Conservation (phyloP, 345 rosid genomes). For the Firmiana major region DNA sequence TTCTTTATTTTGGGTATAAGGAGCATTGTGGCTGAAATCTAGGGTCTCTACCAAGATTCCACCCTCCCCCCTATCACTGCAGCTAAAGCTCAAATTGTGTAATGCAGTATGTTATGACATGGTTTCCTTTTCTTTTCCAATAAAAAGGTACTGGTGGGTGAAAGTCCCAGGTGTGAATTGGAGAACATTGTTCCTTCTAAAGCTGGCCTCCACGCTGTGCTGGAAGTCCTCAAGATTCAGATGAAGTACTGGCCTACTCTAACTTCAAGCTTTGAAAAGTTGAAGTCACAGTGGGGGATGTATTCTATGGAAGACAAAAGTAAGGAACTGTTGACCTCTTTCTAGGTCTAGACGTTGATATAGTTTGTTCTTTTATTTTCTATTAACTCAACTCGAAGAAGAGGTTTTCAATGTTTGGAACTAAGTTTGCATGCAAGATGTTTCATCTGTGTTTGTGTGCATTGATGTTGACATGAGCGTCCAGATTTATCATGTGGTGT, state of each 20-base stretch:
- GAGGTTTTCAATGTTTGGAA: background rate
- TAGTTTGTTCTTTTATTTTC: background rate
- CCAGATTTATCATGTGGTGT: background rate
- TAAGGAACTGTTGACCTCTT: constrained; percentile 34
- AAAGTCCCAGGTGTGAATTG: constrained; percentile 38
- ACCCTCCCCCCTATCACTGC: background rate
- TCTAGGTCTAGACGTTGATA: background rate
- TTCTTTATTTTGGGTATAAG: background rate
- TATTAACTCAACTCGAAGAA: background rate
- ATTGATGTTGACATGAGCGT: background rate
- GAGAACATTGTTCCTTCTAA: constrained; percentile 49
- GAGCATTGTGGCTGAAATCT: background rate
- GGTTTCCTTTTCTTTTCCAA: background rate
- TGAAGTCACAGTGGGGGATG: constrained; percentile 59
- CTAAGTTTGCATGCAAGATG: background rate
- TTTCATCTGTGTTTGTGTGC: background rate
- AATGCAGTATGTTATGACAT: constrained; percentile 14
- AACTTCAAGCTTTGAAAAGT: constrained; percentile 30
- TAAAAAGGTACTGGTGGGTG: constrained; percentile 73
- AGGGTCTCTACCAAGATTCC: background rate
- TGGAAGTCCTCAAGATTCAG: constrained; percentile 81
- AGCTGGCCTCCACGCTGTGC: constrained; percentile 64
- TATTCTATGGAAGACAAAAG: constrained; percentile 40
- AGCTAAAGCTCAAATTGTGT: background rate
- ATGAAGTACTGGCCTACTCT: constrained; percentile 73